These are phyloP conservation scores for Termitomyces sp. DNA, from an alignment of 768 basidiomycete genomes.

Conservation along the genomic window DNA sequence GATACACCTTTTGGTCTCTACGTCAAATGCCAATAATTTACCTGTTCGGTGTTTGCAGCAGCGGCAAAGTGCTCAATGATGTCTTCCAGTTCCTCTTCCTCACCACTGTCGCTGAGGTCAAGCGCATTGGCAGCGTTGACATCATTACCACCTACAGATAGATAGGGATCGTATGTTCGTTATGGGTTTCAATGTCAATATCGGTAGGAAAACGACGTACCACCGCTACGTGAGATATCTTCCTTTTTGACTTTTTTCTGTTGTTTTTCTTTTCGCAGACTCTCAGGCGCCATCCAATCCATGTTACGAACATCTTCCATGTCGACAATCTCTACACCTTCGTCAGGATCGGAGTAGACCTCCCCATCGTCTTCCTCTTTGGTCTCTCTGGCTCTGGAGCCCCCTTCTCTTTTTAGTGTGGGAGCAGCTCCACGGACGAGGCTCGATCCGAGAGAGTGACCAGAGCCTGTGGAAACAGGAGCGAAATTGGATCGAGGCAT, in stretches of 20 bases:
- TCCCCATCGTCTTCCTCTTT: constrained; percentile 51
- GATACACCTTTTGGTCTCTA: not conserved
- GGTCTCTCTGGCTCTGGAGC: constrained; percentile 23
- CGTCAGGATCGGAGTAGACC: constrained; percentile 81
- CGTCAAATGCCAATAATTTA: constrained; percentile 16
- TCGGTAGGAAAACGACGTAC: constrained; percentile 15
- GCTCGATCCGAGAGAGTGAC: constrained; percentile 40
- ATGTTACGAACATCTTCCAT: constrained; percentile 71
- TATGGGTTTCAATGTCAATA: not conserved
- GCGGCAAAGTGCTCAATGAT: constrained; percentile 64
- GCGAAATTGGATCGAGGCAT: constrained; percentile 54
- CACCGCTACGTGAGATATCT: constrained; percentile 22
- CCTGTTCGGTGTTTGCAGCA: constrained; percentile 33
- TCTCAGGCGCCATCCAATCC: constrained; percentile 90
- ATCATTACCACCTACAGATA: constrained; percentile 16
- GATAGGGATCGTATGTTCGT: not conserved
- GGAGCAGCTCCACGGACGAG: constrained; percentile 48
- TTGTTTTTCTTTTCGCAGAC: constrained; percentile 45
- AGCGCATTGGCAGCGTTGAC: constrained; percentile 55
- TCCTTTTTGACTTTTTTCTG: constrained; percentile 42
- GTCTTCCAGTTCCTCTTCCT: constrained; percentile 75
- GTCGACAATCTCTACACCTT: constrained; percentile 83
- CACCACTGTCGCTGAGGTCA: constrained; percentile 70
- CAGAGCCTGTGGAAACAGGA: constrained; percentile 34
- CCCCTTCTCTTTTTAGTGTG: constrained; percentile 38